A percentile compares a stretch with the other conserved stretches of the same genome.
phyloP scores from a whole-genome alignment of 2,329 filamentous ascomycete species.

The Aspergillus oerlinghausenensis region DNA sequence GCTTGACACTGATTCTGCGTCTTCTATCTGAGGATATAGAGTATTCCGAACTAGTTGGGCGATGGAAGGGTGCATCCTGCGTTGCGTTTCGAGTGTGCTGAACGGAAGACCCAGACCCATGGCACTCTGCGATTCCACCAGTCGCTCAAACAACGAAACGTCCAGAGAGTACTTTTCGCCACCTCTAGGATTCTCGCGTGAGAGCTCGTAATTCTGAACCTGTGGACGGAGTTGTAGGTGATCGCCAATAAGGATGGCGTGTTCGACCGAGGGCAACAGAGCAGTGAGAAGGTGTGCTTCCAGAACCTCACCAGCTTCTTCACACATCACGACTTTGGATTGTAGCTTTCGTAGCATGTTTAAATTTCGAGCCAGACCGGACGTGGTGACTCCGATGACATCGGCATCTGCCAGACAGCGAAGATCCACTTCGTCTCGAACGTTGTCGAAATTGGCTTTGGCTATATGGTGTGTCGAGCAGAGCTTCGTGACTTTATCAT shows the following conservation, averaged over 20 bases:
- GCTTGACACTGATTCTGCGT: constrained; percentile 37
- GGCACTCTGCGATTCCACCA: constrained; percentile 31
- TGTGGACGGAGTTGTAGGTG: constrained; percentile 36
- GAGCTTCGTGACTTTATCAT: neutral
- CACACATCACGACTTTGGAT: constrained; percentile 51
- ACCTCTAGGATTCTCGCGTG: constrained; percentile 28
- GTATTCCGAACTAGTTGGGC: constrained; percentile 54
- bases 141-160: constrained; percentile 49
- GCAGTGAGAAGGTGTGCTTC: constrained; percentile 52
- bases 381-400: constrained; percentile 51
- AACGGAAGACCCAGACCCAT: constrained; percentile 29
- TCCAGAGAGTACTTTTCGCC: constrained; percentile 45
- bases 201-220: constrained; percentile 35
- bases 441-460: neutral
- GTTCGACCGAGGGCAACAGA: constrained; percentile 36
- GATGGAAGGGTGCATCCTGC: constrained; percentile 63
- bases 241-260: constrained; percentile 37
- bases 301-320: constrained; percentile 66
- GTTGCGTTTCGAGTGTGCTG: constrained; percentile 52
- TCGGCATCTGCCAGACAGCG: constrained; percentile 34
- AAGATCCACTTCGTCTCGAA: constrained; percentile 19
- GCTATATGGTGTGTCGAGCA: neutral
- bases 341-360: constrained; percentile 39
- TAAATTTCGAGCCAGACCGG: constrained; percentile 46
- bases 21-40: constrained; percentile 54